Conservation (phyloP, 225 moss, liverwort and hornwort genomes). For the Physcomitrellopsis africana region DNA sequence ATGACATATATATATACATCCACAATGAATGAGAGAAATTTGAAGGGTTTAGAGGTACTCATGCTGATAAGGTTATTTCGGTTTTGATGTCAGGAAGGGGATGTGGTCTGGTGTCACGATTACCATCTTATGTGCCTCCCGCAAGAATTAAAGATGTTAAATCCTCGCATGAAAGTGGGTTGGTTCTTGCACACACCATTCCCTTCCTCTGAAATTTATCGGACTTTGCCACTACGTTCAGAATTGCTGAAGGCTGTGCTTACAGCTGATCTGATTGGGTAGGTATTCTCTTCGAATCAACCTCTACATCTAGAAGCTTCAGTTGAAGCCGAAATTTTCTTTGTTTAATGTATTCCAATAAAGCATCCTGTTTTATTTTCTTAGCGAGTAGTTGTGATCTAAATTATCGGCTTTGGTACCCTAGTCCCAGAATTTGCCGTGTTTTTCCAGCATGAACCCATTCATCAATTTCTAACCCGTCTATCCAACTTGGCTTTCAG, state of each 20-base stretch:
- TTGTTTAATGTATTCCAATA: background rate
- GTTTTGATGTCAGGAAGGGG: slow-evolving; percentile 65
- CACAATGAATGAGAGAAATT: background rate
- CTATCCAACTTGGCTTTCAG: slow-evolving; percentile 4
- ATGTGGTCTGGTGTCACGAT: slow-evolving; percentile 98
- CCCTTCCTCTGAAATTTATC: slow-evolving; percentile 93
- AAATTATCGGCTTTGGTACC: background rate
- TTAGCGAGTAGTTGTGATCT: background rate
- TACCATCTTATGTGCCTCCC: slow-evolving; percentile 98
- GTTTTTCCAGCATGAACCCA: background rate
- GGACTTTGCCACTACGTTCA: slow-evolving; percentile 86
- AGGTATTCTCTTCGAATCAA: slow-evolving; percentile 20
- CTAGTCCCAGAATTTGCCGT: background rate
- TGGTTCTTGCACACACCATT: slow-evolving; percentile 99
- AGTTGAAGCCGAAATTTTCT: background rate
- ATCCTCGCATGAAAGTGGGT: slow-evolving; percentile 87
- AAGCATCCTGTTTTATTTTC: background rate
- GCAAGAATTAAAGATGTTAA: slow-evolving; percentile 74
- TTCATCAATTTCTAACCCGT: background rate
- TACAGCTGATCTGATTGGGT: slow-evolving; percentile 90
- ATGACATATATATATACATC: background rate
- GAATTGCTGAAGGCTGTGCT: slow-evolving; percentile 95
- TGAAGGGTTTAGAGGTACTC: slow-evolving; percentile 16
- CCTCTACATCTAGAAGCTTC: background rate
- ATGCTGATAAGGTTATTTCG: slow-evolving; percentile 7